Evolutionary conservation across 805 yeast species (phyloP), one percentile per base, ranked within the genome.

Genomic region (Nakazawaea peltata): DNA sequence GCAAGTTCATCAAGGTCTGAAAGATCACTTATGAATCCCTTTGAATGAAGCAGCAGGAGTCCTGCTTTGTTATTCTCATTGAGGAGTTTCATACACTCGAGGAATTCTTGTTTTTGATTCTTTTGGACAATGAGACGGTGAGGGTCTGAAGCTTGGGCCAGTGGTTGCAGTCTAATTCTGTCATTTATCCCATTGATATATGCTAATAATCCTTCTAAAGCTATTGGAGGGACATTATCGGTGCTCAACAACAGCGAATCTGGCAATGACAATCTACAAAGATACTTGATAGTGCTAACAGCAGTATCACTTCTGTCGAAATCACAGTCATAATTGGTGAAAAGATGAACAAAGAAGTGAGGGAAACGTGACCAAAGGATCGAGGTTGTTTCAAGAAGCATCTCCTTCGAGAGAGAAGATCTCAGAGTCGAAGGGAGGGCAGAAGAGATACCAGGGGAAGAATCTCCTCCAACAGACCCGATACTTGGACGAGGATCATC

Each of bases 201-300:
- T 2, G 83, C 69, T 16, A 90, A 62, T 3, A 92, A 55, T 1
- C 97, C 95, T 48, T 92, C 97, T 34, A 92, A 63, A 48, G 97
- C 90, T 6, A 87, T 71, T 0, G 97, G 96, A 1, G 98, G 97
- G 1, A 90, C 94, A 48, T 74, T 80, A 26, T 82, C 84, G 0
- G 95, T 83, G 0, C 94, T 79, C 46, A 70, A 64, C 8, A 68
- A 47, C 0, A 97, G 94, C 9, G 90, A 72, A 50, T 87, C 95
- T 0, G 97, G 94, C 29, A 85, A 69, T 0, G 97, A 79, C 22
- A 87, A 62, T 34, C 81, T 72, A 36, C 94, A 77, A 36, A 92
- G 65, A 30, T 81, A 72, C 30, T 81, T 81, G 28, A 92, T 54
- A 19, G 84, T 59, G 26, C 74, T 71, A 16, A 70, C 69, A 12